Conservation (phyloP, 129 eudicot species). For the Lactuca sativa region DNA sequence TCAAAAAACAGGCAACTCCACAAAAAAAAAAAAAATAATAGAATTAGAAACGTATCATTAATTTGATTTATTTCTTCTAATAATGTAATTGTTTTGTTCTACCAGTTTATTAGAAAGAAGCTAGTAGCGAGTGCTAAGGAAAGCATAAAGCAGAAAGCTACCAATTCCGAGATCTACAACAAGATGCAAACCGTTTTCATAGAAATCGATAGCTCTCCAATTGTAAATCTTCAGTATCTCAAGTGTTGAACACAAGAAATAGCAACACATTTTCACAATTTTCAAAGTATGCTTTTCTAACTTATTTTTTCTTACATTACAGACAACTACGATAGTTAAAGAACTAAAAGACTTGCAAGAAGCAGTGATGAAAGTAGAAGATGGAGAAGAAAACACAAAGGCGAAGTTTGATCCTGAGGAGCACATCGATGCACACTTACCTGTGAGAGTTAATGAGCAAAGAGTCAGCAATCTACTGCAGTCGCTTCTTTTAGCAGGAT, state of each 20-base stretch:
- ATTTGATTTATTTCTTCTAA: background rate
- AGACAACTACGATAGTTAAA: constrained; percentile 42
- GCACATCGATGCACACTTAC: constrained; percentile 64
- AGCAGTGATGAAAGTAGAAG: constrained; percentile 57
- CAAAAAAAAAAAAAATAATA: background rate
- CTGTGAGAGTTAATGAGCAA: constrained; percentile 83
- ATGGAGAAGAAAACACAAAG: constrained; percentile 30
- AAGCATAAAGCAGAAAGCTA: constrained; percentile 41
- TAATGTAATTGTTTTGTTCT: background rate
- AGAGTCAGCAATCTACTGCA: constrained; percentile 74
- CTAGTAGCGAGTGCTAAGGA: constrained; percentile 49
- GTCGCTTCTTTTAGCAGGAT: constrained; percentile 60
- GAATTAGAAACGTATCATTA: no score
- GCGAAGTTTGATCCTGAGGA: constrained; percentile 49
- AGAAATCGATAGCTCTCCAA: constrained; percentile 47
- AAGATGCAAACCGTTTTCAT: constrained; percentile 52
- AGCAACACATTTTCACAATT: background rate
- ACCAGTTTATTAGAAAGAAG: constrained; percentile 49
- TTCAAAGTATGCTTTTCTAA: no score
- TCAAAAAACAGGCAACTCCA: constrained; percentile 38
- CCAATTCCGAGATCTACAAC: constrained; percentile 44
- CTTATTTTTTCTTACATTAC: constrained; percentile 9
- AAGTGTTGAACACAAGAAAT: background rate
- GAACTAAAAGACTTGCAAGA: constrained; percentile 60
- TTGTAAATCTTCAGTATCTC: constrained; percentile 27